phyloP scores from a whole-genome alignment of 345 rosid species.

The Euphorbia tirucalli region DNA sequence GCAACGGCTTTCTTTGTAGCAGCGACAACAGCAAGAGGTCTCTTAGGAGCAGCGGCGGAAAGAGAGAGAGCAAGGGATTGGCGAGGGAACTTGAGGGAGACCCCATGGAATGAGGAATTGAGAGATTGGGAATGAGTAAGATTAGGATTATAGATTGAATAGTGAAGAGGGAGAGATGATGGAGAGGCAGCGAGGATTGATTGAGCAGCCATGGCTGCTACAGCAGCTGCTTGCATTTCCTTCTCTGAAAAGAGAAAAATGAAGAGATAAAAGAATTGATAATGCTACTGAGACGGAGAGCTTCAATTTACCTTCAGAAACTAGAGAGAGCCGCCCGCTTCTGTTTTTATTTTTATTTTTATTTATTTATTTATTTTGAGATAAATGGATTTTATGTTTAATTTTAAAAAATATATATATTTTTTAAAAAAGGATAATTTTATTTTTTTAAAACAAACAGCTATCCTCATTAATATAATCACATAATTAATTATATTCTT shows the following conservation, averaged over 20 bases:
- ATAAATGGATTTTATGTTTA: too few species aligned
- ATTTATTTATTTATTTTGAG: too few species aligned
- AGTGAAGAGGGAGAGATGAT: conserved; percentile 20
- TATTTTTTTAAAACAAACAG: too few species aligned
- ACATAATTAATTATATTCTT: too few species aligned
- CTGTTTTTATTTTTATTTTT: too few species aligned
- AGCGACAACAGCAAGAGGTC: conserved; percentile 52
- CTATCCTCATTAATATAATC: too few species aligned
- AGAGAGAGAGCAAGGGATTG: conserved; percentile 35
- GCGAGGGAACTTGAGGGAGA: conserved; percentile 49
- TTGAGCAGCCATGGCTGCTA: conserved; percentile 63
- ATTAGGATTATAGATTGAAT: conserved; percentile 20
- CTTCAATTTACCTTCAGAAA: not conserved
- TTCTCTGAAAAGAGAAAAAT: too few species aligned
- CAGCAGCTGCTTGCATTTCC: conserved; percentile 32
- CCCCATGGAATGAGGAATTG: conserved; percentile 53
- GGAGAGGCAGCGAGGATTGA: conserved; percentile 40
- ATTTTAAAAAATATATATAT: too few species aligned
- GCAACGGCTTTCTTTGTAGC: conserved; percentile 84
- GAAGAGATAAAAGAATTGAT: not conserved
- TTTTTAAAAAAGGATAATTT: too few species aligned
- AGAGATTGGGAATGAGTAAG: too few species aligned
- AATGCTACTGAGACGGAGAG: not conserved
- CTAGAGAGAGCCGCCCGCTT: not conserved
- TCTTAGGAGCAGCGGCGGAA: conserved; percentile 31